Evolutionary conservation across 495 filamentous ascomycete genomes (phyloP), one percentile per base, ranked within the genome.

Genomic region (Penicillium antarcticum): DNA sequence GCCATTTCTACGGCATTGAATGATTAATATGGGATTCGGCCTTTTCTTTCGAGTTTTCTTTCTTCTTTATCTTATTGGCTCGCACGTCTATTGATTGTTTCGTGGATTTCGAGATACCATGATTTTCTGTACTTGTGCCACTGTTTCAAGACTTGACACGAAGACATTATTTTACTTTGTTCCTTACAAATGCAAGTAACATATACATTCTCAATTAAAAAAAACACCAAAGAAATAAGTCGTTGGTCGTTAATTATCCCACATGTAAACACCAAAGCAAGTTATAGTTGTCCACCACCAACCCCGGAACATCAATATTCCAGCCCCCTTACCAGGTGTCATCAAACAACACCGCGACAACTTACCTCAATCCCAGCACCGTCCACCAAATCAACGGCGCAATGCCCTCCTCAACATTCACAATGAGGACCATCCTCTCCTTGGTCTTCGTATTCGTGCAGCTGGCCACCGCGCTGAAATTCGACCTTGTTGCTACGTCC

Each of bases 391-490:
- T 45, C 55, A 55, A 42, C 48, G 24, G 59, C 57, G 57, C 56
- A 52, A 67, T 72, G 68, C 68, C 58, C 53, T 53, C 62, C 49
- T 63, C 64, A 45, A 56, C 51, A 49, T 52, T 69, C 47, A 69
- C 56, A 17, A 62, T 69, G 64, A 68, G 57, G 67, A 69, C 67
- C 43, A 44, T 73, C 47, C 49, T 75, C 40, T 40, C 61, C 34
- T 51, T 76, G 18, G 57, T 73, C 23, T 61, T 75, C 2, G 56
- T 70, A 24, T 58, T 87, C 55, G 63, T 84, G 13, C 81, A 86
- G 39, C 71, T 87, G 53, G 73, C 83, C 45, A 75, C 82, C 45
- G 91, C 91, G 26, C 80, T 98, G 50, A 97, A 96, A 73, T 97
- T 98, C 79, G 95, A 98, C 57, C 79, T 98, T 47, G 68, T 81